These are phyloP conservation scores for Trypanosoma theileri DNA, from an alignment of 208 protist genomes.

Conservation along the genomic window DNA sequence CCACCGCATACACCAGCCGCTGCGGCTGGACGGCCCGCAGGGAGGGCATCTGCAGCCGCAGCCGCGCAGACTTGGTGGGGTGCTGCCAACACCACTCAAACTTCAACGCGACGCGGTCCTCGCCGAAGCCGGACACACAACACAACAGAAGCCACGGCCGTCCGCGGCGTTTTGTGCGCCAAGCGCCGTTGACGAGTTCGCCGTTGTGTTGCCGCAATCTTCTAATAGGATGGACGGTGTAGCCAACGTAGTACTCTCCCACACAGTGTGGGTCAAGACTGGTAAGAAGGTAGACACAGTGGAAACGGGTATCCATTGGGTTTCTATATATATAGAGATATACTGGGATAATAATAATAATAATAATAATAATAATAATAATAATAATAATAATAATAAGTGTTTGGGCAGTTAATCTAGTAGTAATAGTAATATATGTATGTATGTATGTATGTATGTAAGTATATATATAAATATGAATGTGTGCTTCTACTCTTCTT, in stretches of 20 bases:
- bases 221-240: constrained; percentile 92
- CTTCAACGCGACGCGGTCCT: constrained; percentile 89
- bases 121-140: constrained; percentile 91
- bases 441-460: constrained; percentile 10
- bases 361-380: no score
- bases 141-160: constrained; percentile 92
- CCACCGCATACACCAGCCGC: constrained; percentile 60
- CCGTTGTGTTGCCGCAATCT: constrained; percentile 95
- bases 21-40: constrained; percentile 35
- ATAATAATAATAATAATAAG: no score
- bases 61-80: constrained; percentile 55
- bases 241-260: constrained; percentile 92
- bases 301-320: constrained; percentile 83
- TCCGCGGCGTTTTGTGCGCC: constrained; percentile 64
- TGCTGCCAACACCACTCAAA: constrained; percentile 96
- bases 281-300: constrained; percentile 91
- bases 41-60: constrained; percentile 37
- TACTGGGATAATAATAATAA: constrained; percentile 13
- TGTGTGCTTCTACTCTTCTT: constrained; percentile 4
- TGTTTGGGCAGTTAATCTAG: no score
- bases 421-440: constrained; percentile 1
- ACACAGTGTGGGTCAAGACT: constrained; percentile 62
- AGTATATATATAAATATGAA: background rate
- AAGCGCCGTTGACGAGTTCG: constrained; percentile 90
- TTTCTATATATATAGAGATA: background rate